Base-by-base conservation (phyloP, 768 basidiomycete species). In the Pleurotus tuoliensis region DNA sequence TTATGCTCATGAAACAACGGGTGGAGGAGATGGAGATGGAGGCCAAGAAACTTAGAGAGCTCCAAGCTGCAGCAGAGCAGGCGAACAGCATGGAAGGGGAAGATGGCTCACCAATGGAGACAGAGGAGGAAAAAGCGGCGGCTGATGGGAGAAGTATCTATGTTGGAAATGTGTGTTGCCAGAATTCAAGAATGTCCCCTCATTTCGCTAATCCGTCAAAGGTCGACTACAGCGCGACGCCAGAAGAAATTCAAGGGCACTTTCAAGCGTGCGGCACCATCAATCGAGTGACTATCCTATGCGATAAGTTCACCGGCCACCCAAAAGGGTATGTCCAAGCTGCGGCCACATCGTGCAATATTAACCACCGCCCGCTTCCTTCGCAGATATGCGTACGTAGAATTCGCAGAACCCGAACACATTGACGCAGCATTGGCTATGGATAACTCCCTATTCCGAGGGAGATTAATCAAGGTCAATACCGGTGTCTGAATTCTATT, bases 221-320 rank as follows among this genome's bases (percentile, higher is more conserved):
- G 97, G 97, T 99, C 56, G 97, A 99, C 76, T 99, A 98, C 70
- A 81, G 86, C 53, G 90, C 96, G 9, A 97, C 97, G 13, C 97
- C 97, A 15, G 97, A 98, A 73, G 97, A 99, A 69, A 94, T 99
- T 49, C 97, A 98, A 75, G 85, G 80, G 15, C 96, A 98, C 71
- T 99, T 99, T 76, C 91, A 94, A 69, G 88, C 95, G 13, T 98
- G 95, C 67, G 97, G 97, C 5, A 93, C 91, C 13, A 99, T 99
- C 73, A 99, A 99, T 75, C 86, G 97, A 64, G 94, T 99, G 43
- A 99, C 97, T 0, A 99, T 99, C 66, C 86, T 99, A 25, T 98
- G 96, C 72, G 97, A 99, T 82, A 98, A 98, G 76, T 98, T 96
- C 73, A 98, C 96, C 20, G 97, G 97, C 47, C 95, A 98, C 75